Conservation (phyloP, 768 basidiomycete genomes). For the Trametes villosa region DNA sequence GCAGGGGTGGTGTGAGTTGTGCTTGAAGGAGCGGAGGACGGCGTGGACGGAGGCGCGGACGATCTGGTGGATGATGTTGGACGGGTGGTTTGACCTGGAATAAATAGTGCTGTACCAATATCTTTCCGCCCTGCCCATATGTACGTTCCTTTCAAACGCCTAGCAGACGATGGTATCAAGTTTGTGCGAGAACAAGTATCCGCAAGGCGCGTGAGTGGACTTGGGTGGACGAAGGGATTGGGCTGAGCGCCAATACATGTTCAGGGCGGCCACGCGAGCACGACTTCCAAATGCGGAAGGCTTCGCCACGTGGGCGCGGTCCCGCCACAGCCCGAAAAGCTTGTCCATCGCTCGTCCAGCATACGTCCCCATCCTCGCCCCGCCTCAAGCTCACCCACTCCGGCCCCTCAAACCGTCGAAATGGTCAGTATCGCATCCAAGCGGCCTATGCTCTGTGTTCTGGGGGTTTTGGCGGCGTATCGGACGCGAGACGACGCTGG, state of each 20-base stretch:
- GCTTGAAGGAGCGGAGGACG: conserved; percentile 22
- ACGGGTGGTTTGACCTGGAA: conserved; percentile 39
- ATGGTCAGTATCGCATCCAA: conserved; percentile 19
- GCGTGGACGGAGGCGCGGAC: conserved; percentile 35
- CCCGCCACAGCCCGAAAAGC: conserved; percentile 4
- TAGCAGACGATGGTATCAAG: no score
- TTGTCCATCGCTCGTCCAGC: conserved; percentile 10
- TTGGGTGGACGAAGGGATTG: no score
- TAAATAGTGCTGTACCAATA: no score
- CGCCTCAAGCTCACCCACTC: conserved; percentile 17
- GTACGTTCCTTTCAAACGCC: no score
- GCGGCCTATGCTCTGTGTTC: not conserved
- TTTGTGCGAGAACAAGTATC: not conserved
- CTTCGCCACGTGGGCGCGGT: conserved; percentile 2
- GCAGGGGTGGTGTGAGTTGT: not conserved
- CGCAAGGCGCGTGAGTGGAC: no score
- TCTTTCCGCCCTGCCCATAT: no score
- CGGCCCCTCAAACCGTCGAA: conserved; percentile 17
- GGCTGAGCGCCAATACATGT: not conserved
- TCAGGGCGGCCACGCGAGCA: not conserved
- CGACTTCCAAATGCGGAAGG: not conserved
- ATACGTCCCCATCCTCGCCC: conserved; percentile 5
- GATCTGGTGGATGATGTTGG: conserved; percentile 37
- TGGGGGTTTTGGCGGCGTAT: not conserved
- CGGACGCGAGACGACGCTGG: conserved; percentile 1